These are phyloP conservation scores for Ceratocystis albifundus DNA, from an alignment of 2,329 filamentous ascomycete species.

Conservation along the genomic window DNA sequence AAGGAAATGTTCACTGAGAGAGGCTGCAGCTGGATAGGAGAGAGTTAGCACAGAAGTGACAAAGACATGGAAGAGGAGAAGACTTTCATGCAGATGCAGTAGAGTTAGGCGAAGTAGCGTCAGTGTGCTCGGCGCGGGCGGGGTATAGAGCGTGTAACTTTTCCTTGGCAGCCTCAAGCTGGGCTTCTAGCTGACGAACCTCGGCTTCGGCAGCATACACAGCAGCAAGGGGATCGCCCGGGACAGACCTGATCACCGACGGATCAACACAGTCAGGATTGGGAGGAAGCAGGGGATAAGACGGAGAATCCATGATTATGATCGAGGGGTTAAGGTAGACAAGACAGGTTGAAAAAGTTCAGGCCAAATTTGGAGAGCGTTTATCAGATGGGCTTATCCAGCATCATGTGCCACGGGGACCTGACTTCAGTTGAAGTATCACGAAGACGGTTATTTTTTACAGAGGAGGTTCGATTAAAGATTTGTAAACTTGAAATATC, in stretches of 20 bases:
- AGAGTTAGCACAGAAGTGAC: background rate
- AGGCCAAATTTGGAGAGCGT: too few relatives aligned
- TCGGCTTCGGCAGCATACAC: slow-evolving; percentile 15
- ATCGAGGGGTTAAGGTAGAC: too few relatives aligned
- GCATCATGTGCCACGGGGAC: too few relatives aligned
- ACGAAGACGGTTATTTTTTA: too few relatives aligned
- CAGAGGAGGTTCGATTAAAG: too few relatives aligned
- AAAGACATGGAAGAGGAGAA: background rate
- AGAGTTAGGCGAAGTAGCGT: background rate
- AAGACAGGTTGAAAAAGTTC: too few relatives aligned
- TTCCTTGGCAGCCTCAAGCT: slow-evolving; percentile 3
- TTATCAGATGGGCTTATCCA: too few relatives aligned
- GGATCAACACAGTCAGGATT: background rate
- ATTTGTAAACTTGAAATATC: too few relatives aligned
- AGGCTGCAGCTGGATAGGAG: background rate
- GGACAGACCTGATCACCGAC: background rate
- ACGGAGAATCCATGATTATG: background rate
- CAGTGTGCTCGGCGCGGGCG: background rate
- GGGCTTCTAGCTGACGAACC: slow-evolving; percentile 17
- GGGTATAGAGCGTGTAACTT: slow-evolving; percentile 10
- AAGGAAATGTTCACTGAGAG: slow-evolving; percentile 48
- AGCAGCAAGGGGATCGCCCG: background rate
- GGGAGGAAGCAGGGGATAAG: background rate
- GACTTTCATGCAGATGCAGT: background rate
- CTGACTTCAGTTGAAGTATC: too few relatives aligned